Conservation (phyloP, 352 stramenopile species). For the Phytophthora fragariae region DNA sequence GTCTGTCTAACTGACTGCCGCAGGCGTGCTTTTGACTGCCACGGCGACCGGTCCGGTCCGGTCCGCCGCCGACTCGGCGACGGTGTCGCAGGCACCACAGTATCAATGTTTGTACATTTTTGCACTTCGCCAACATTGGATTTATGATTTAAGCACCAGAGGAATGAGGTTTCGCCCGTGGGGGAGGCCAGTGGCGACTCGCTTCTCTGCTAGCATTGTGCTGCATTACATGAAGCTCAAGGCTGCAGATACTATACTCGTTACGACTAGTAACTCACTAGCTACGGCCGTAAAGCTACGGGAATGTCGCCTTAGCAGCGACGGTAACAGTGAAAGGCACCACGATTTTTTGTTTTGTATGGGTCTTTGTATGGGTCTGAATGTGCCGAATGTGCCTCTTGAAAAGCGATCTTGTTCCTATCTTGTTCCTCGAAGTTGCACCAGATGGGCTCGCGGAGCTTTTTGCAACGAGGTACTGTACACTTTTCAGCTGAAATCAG, state of each 20-base stretch:
- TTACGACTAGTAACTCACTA: no score
- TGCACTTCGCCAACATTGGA: neutral
- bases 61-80: neutral
- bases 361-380: neutral
- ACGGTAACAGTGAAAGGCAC: neutral
- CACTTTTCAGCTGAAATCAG: no score
- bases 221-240: no score
- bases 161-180: neutral
- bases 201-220: neutral
- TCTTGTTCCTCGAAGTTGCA: conserved; percentile 30
- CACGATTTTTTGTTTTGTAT: neutral
- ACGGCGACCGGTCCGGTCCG: neutral
- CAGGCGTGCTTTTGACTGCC: neutral
- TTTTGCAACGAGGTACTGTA: no score
- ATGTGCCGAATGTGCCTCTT: neutral
- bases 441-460: no score
- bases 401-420: no score
- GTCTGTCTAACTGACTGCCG: neutral
- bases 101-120: neutral
- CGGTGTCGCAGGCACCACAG: conserved; percentile 2
- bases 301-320: neutral
- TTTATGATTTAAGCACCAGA: conserved; percentile 6
- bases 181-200: conserved; percentile 1
- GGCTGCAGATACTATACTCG: no score
- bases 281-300: no score